Conservation (phyloP, 129 eudicot genomes). For the Artemisia argyi region DNA sequence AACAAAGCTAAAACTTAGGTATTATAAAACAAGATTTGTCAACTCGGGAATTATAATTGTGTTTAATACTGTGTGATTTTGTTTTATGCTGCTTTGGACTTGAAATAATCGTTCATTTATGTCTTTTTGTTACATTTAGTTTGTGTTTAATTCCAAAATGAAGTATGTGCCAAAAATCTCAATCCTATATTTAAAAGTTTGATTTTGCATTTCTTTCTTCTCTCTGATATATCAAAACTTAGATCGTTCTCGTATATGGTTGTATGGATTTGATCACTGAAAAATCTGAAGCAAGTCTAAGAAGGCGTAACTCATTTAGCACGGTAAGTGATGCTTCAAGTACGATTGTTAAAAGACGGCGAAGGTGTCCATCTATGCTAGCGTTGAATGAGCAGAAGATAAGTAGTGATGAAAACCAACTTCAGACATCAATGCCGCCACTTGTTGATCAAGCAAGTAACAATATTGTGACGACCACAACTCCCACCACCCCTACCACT, state of each 20-base stretch:
- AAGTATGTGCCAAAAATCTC: constrained; percentile 22
- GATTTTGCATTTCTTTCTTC: constrained; percentile 25
- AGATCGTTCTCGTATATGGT: constrained; percentile 1
- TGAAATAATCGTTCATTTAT: constrained; percentile 31
- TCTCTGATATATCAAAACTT: constrained; percentile 10
- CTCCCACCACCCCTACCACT: constrained; percentile 47
- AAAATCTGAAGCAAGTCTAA: constrained; percentile 32
- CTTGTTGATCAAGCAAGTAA: constrained; percentile 43
- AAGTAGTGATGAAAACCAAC: constrained; percentile 20
- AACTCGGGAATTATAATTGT: background rate
- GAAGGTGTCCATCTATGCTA: constrained; percentile 49
- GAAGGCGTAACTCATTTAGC: constrained; percentile 38
- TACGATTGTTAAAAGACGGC: constrained; percentile 47
- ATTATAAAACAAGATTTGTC: background rate
- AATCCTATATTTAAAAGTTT: constrained; percentile 25
- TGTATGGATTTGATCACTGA: constrained; percentile 33
- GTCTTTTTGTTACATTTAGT: constrained; percentile 21
- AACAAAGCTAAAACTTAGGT: background rate
- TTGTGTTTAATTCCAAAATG: constrained; percentile 9
- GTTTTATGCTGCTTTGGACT: constrained; percentile 27
- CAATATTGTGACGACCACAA: constrained; percentile 16
- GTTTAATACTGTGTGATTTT: constrained; percentile 4
- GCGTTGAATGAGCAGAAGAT: constrained; percentile 22
- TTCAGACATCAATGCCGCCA: constrained; percentile 15
- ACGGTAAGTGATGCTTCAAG: constrained; percentile 30